phyloP scores from a whole-genome alignment of 495 filamentous ascomycete species.

The Lophium mytilinum region DNA sequence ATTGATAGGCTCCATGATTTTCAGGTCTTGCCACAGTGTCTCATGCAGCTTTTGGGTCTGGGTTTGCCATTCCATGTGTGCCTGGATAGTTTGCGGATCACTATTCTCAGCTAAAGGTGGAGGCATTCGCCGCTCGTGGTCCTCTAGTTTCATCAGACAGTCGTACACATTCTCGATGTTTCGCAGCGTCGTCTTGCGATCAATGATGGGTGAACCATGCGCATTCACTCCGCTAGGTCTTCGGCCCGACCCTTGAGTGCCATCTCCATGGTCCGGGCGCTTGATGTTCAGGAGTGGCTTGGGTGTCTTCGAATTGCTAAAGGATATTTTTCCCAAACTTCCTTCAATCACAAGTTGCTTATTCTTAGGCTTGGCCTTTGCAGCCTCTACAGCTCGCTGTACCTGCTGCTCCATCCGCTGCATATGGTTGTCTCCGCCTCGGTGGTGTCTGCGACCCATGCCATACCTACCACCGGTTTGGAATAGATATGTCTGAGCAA shows the following conservation, averaged over 20 bases:
- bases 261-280: slow-evolving; percentile 63
- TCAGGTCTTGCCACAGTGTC: slow-evolving; percentile 73
- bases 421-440: slow-evolving; percentile 89
- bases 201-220: slow-evolving; percentile 41
- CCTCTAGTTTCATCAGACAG: slow-evolving; percentile 85
- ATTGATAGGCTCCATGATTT: slow-evolving; percentile 84
- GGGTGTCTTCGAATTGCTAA: slow-evolving; percentile 96
- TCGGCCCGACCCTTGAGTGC: slow-evolving; percentile 36
- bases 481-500: slow-evolving; percentile 95
- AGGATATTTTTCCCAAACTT: slow-evolving; percentile 96
- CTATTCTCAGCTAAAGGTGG: slow-evolving; percentile 53
- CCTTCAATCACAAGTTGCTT: slow-evolving; percentile 97
- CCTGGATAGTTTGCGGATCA: slow-evolving; percentile 54
- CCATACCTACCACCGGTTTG: slow-evolving; percentile 78
- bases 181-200: slow-evolving; percentile 72
- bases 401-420: slow-evolving; percentile 99
- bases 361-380: slow-evolving; percentile 93
- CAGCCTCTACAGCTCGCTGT: slow-evolving; percentile 90
- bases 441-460: slow-evolving; percentile 52
- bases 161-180: slow-evolving; percentile 83
- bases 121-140: slow-evolving; percentile 85
- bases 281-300: slow-evolving; percentile 93
- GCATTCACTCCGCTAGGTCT: slow-evolving; percentile 40
- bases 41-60: slow-evolving; percentile 65
- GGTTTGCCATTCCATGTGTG: slow-evolving; percentile 63